These are phyloP conservation scores for Suillus bovinus DNA, from an alignment of 768 basidiomycete species.

Conservation along the genomic window DNA sequence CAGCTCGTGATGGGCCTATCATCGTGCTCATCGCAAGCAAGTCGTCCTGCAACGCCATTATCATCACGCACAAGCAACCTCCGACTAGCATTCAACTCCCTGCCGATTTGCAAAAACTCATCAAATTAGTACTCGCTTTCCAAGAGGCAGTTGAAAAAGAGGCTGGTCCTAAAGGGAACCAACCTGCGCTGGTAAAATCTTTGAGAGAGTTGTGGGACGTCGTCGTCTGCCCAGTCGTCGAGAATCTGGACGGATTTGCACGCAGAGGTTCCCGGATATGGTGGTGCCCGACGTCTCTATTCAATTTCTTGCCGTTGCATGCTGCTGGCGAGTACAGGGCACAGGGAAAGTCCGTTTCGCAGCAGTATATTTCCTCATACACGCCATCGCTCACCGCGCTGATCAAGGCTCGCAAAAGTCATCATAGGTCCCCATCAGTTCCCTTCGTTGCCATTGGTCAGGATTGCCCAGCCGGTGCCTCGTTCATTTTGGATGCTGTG, in stretches of 20 bases:
- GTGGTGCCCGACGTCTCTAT: neutral
- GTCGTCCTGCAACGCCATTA: too few species aligned
- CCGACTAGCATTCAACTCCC: too few species aligned
- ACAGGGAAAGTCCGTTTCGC: neutral
- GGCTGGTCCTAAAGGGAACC: too few species aligned
- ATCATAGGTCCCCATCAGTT: neutral
- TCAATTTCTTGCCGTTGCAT: neutral
- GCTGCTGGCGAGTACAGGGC: neutral
- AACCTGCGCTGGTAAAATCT: neutral
- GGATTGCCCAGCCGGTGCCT: neutral
- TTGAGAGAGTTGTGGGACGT: slow-evolving; percentile 6
- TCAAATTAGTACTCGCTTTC: too few species aligned
- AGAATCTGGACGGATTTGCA: neutral
- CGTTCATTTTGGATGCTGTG: neutral
- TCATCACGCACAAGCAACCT: too few species aligned
- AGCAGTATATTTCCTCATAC: neutral
- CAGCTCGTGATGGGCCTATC: too few species aligned
- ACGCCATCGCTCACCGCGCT: slow-evolving; percentile 6
- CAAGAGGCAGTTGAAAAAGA: too few species aligned
- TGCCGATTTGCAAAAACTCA: neutral
- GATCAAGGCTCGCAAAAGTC: slow-evolving; percentile 6
- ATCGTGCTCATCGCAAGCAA: too few species aligned
- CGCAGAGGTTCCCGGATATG: neutral
- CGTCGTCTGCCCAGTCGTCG: slow-evolving; percentile 3
- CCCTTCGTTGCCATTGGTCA: slow-evolving; percentile 13